phyloP scores from a whole-genome alignment of 108 stramenopile species.

The Skeletonema potamos region DNA sequence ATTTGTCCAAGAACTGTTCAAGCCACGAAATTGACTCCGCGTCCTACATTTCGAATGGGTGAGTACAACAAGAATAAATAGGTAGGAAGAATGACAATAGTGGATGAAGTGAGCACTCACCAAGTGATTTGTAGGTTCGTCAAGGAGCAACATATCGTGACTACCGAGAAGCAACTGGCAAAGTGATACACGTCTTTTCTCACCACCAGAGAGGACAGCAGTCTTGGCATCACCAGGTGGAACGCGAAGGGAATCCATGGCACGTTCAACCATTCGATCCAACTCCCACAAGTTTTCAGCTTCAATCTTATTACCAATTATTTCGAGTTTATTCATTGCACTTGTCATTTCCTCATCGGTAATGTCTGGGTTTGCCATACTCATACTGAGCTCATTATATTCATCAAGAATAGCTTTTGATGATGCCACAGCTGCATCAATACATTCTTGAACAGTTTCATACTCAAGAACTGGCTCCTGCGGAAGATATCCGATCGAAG shows the following conservation, averaged over 20 bases:
- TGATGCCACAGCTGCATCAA: conserved; percentile 77
- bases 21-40: conserved; percentile 84
- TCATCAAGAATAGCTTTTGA: conserved; percentile 70
- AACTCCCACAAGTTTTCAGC: conserved; percentile 88
- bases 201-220: conserved; percentile 91
- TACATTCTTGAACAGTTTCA: conserved; percentile 83
- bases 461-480: conserved; percentile 81
- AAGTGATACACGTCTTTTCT: conserved; percentile 93
- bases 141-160: conserved; percentile 91
- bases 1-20: conserved; percentile 87
- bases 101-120: conserved; percentile 1
- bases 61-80: neutral
- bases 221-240: conserved; percentile 82
- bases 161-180: conserved; percentile 82
- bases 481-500: conserved; percentile 82
- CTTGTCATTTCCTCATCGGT: conserved; percentile 68
- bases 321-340: conserved; percentile 64
- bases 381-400: conserved; percentile 77
- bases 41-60: no score
- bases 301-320: conserved; percentile 78
- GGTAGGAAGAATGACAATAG: no score
- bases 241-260: conserved; percentile 80
- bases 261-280: conserved; percentile 77
- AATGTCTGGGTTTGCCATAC: conserved; percentile 81
- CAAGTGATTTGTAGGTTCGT: conserved; percentile 59